Conservation (phyloP, 192 early-diverging fungal species). For the Chytriomyces confervae region DNA sequence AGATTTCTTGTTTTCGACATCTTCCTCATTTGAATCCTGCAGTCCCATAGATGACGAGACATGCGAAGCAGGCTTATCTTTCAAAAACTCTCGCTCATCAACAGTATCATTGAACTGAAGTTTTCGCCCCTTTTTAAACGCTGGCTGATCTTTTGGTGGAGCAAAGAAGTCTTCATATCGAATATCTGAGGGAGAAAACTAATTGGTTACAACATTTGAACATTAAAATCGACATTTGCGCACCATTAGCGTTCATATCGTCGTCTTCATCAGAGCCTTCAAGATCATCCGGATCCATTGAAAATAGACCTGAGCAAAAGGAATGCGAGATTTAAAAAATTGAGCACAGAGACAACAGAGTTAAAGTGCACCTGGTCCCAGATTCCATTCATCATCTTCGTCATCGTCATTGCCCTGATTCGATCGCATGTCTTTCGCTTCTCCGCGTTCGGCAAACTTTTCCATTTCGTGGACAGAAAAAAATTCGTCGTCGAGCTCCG, state of each 20-base stretch:
- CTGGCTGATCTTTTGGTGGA: conserved; percentile 48
- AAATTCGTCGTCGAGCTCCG: conserved; percentile 90
- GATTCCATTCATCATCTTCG: conserved; percentile 45
- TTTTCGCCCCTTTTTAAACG: conserved; percentile 23
- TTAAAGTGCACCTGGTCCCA: conserved; percentile 29
- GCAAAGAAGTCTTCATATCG: conserved; percentile 86
- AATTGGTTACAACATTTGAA: neutral
- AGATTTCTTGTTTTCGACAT: conserved; percentile 47
- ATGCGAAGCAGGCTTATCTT: conserved; percentile 27
- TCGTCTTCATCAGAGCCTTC: conserved; percentile 70
- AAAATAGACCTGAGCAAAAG: conserved; percentile 16
- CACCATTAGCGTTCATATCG: conserved; percentile 56
- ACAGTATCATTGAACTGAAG: conserved; percentile 35
- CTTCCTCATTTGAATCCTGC: conserved; percentile 48
- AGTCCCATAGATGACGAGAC: conserved; percentile 17
- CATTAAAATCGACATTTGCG: neutral
- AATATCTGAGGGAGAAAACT: conserved; percentile 63
- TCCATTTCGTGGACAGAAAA: conserved; percentile 91
- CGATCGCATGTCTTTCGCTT: conserved; percentile 66
- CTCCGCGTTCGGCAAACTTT: conserved; percentile 81
- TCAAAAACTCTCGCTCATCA: conserved; percentile 18
- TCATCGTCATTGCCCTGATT: conserved; percentile 67
- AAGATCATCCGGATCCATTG: conserved; percentile 55
- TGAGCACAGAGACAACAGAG: neutral
- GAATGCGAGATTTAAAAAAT: neutral